Percentiles rank a stretch among this genome's conserved stretches.
These are phyloP conservation scores for Aureobasidium sp. DNA, from an alignment of 2,329 filamentous ascomycete genomes.

Conservation along the genomic window DNA sequence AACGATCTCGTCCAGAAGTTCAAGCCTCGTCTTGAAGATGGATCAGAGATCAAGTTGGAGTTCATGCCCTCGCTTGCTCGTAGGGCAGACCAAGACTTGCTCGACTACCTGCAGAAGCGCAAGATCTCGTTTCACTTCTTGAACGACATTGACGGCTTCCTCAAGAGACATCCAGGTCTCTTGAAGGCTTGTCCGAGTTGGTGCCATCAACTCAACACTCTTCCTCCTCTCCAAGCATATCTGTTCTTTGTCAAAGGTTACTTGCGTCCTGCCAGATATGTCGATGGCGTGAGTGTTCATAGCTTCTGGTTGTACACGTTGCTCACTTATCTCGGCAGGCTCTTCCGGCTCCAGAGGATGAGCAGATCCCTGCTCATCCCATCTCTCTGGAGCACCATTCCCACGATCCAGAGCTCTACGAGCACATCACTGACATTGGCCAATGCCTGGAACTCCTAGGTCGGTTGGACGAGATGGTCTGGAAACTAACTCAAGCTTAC, in stretches of 20 bases:
- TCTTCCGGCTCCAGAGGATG: not conserved
- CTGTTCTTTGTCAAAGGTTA: slow-evolving; percentile 6
- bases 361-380: not conserved
- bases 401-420: not conserved
- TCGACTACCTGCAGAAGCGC: not conserved
- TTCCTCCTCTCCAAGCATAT: slow-evolving; percentile 2
- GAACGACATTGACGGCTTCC: slow-evolving; percentile 6
- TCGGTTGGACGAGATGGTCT: not conserved
- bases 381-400: not conserved
- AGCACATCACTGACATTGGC: slow-evolving; percentile 1
- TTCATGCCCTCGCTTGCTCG: not conserved
- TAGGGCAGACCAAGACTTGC: slow-evolving; percentile 2
- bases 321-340: not conserved
- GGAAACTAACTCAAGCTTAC: not conserved
- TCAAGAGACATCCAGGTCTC: not conserved
- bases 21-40: slow-evolving; percentile 1
- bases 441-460: not conserved
- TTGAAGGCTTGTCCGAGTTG: not conserved
- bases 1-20: slow-evolving; percentile 3
- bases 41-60: not conserved
- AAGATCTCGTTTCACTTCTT: not conserved
- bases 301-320: not conserved
- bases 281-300: not conserved
- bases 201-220: not conserved
- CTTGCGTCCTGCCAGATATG: slow-evolving; percentile 2